Evolutionary conservation across 139 green algal species (phyloP).

Genomic region (Asterochloris sp.): DNA sequence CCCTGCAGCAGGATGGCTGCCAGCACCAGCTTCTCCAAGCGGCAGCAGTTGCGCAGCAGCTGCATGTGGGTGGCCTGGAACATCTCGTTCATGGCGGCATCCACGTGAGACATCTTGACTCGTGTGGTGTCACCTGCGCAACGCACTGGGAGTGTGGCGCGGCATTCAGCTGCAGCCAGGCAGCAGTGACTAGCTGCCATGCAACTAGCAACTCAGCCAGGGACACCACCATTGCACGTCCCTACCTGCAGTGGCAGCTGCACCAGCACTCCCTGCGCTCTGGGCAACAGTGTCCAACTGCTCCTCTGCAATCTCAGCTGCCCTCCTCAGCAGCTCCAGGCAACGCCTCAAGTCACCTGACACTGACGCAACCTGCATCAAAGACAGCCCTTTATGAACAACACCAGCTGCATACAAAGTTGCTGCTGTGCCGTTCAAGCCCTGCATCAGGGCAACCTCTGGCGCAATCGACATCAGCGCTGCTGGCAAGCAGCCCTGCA

Average conservation of each 20-base stretch:
- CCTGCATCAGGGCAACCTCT: background rate
- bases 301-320: constrained; percentile 38
- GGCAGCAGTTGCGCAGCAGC: constrained; percentile 45
- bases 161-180: too few relatives aligned
- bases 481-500: too few relatives aligned
- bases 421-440: background rate
- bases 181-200: too few relatives aligned
- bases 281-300: constrained; percentile 7
- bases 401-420: background rate
- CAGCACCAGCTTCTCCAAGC: constrained; percentile 64
- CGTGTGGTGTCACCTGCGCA: background rate
- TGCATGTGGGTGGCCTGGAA: constrained; percentile 59
- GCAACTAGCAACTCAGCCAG: too few relatives aligned
- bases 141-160: too few relatives aligned
- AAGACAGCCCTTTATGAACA: background rate
- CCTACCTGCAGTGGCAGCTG: background rate
- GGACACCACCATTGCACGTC: too few relatives aligned
- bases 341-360: constrained; percentile 72
- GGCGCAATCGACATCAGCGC: too few relatives aligned
- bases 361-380: constrained; percentile 16
- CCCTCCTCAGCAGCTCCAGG: constrained; percentile 64
- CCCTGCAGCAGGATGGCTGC: constrained; percentile 63
- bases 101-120: constrained; percentile 42
- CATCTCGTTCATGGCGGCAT: constrained; percentile 52
- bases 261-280: background rate